Evolutionary conservation across 768 basidiomycete genomes (phyloP), one percentile per base, ranked within the genome.

Genomic region (Auriculariales sp.): DNA sequence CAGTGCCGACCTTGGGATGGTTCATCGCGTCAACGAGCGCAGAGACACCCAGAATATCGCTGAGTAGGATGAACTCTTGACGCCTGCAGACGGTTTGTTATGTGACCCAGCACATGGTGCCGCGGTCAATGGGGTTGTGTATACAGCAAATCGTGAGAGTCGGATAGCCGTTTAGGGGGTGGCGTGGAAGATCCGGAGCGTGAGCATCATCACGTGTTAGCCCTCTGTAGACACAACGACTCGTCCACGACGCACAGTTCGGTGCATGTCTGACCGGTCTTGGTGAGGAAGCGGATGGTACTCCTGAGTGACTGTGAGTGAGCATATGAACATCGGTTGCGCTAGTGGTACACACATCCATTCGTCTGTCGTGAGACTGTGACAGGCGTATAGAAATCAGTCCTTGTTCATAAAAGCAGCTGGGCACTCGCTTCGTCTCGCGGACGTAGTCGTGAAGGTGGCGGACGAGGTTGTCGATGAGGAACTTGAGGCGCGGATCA

Each of bases 11-110:
- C 39, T 74, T 74, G 3, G 79, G 75, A 57, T 85, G 80, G 65
- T 88, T 88, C 47, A 86, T 61, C 24, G 74, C 63, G 54, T 90
- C 84, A 9, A 92, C 80, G 48, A 92, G 71, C 1, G 81, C 70
- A 0, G 86, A 89, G 2, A 85, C 75, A 4, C 90, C 89, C 1
- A 91, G 67, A 0, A 75, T 71, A 58, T 91, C 89, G 1, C 85
- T 88, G n/a, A 92, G 71, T 5, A 92, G 75, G 57, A 92, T 88
- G 61, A 84, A 84, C 59, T 92, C 88, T 70, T 66, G 65, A 15
- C 58, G 61, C 25, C 55, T 56, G 31, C n/a, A 9, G 5, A 6
- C 28, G 11, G n/a, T n/a, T n/a, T n/a, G n/a, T n/a, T n/a, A n/a
- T n/a, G n/a, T n/a, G n/a, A n/a, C n/a, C n/a, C n/a, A n/a, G n/a